phyloP scores from a whole-genome alignment of 306 rosid species.

The Rubus idaeus region DNA sequence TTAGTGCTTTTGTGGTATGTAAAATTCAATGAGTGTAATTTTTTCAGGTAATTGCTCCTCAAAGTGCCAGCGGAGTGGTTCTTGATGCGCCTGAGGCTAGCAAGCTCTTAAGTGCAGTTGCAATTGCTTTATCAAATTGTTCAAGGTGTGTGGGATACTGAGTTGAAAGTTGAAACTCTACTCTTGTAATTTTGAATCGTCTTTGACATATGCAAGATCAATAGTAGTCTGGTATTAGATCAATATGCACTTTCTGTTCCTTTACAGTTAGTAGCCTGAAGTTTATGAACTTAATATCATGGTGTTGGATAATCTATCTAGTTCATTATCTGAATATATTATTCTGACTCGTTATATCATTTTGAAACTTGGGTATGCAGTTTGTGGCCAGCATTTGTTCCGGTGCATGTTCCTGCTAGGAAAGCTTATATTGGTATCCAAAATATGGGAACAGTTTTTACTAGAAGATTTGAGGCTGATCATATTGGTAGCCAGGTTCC shows the following conservation, averaged over 20 bases:
- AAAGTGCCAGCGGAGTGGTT: constrained; percentile 95
- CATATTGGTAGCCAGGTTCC: constrained; percentile 89
- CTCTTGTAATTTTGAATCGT: constrained; percentile 2
- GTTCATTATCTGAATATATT: not conserved
- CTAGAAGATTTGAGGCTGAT: constrained; percentile 96
- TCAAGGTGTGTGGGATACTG: constrained; percentile 64
- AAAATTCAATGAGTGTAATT: constrained; percentile 24
- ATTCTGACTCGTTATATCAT: constrained; percentile 26
- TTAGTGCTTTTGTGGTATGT: constrained; percentile 9
- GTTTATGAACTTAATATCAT: not conserved
- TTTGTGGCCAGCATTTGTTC: constrained; percentile 98
- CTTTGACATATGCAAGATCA: not conserved
- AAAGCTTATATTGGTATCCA: constrained; percentile 96
- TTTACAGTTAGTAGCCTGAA: not conserved
- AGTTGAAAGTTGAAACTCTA: constrained; percentile 16
- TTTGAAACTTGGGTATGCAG: constrained; percentile 42
- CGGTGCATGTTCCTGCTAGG: constrained; percentile 90
- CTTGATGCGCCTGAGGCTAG: constrained; percentile 95
- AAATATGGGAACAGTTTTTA: constrained; percentile 95
- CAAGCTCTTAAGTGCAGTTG: constrained; percentile 94
- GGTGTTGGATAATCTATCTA: not conserved
- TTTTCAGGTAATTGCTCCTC: constrained; percentile 88
- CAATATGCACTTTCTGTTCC: not conserved
- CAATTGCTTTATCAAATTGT: constrained; percentile 95
- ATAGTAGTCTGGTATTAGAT: not conserved